A percentile compares a stretch with the other conserved stretches of the same genome.
Evolutionary conservation across 23 red algal genomes (phyloP).

Genomic region (Gracilaria domingensis): DNA sequence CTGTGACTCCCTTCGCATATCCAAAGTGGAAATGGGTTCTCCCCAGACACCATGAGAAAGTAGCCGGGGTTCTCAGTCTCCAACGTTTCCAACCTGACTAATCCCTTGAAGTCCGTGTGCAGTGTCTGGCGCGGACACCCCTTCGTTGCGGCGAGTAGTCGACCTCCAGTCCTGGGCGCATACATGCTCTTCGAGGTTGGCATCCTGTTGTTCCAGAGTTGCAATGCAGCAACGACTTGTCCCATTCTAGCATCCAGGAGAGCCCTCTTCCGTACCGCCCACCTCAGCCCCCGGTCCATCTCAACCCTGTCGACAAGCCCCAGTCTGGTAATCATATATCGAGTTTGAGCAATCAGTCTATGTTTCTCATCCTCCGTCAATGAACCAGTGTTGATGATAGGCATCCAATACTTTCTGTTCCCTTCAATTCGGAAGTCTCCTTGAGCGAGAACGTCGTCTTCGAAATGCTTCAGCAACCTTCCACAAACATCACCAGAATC

Average conservation of each 20-base stretch:
- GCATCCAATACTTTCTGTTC: too few relatives aligned
- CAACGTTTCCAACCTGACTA: neutral
- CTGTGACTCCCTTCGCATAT: neutral
- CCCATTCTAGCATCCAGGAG: too few relatives aligned
- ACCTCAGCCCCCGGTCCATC: too few relatives aligned
- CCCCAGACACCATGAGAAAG: neutral
- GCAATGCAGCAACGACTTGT: too few relatives aligned
- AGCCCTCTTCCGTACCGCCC: too few relatives aligned
- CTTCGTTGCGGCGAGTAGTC: neutral
- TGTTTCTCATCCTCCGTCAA: too few relatives aligned
- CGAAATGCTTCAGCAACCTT: neutral
- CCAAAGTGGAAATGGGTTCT: neutral
- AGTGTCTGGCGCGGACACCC: neutral
- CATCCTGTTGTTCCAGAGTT: neutral
- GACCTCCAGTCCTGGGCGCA: neutral
- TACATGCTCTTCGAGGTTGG: neutral
- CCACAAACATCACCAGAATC: too few relatives aligned
- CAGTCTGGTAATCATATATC: too few relatives aligned
- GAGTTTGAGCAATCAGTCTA: too few relatives aligned
- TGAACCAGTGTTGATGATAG: too few relatives aligned
- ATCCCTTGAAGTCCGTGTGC: slow-evolving; percentile 16
- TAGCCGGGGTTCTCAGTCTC: neutral
- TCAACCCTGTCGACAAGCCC: too few relatives aligned
- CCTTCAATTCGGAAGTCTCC: neutral
- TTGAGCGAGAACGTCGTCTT: neutral